These are phyloP conservation scores for Daldinia caldariorum DNA, from an alignment of 495 filamentous ascomycete species.

Conservation along the genomic window DNA sequence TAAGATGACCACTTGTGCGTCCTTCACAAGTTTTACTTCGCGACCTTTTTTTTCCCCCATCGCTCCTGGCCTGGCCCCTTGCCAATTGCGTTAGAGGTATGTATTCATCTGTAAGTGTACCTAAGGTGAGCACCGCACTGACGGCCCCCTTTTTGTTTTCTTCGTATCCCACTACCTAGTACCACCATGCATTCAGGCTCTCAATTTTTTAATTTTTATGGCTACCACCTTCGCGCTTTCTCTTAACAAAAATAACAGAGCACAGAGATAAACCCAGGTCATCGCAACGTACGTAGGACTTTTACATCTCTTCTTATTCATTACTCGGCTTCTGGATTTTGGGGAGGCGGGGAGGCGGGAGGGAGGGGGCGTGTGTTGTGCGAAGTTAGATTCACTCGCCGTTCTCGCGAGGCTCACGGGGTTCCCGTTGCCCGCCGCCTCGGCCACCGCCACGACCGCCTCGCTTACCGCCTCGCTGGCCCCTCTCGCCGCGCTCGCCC, in stretches of 20 bases:
- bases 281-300: not conserved
- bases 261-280: not conserved
- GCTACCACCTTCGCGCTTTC: constrained; percentile 2
- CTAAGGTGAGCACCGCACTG: not conserved
- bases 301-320: not conserved
- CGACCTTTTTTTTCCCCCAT: not conserved
- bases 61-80: not conserved
- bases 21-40: not conserved
- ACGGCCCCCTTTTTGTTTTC: constrained; percentile 3
- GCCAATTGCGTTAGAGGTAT: not conserved
- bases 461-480: constrained; percentile 39
- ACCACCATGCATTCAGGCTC: not conserved
- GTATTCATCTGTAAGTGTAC: not conserved
- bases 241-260: not conserved
- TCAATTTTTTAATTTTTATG: not conserved
- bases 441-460: constrained; percentile 48
- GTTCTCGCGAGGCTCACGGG: constrained; percentile 14
- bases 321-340: not conserved
- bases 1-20: not conserved
- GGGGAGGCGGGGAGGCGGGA: too few species aligned
- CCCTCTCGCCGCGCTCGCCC: constrained; percentile 19
- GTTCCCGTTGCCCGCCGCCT: constrained; percentile 46
- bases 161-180: not conserved
- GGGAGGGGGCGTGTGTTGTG: not conserved
- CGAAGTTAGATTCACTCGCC: constrained; percentile 9